Percentiles rank a stretch among this genome's conserved stretches.
phyloP scores from a whole-genome alignment of 148 eudicot genomes.

The Rhododendron ferrugineum region DNA sequence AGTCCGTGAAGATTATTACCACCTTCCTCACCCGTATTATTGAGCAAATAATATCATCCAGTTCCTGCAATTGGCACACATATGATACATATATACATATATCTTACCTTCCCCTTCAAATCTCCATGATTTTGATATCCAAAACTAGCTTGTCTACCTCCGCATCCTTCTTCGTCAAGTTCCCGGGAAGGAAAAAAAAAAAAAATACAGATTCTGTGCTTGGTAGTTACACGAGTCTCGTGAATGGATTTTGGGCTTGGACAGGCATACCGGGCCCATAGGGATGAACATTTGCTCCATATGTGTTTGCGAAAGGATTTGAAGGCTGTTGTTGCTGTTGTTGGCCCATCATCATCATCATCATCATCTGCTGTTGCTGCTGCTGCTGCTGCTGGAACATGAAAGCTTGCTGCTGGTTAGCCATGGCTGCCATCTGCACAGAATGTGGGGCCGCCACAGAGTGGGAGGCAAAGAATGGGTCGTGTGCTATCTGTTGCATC shows the following conservation, averaged over 20 bases:
- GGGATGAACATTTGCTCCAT: conserved; percentile 39
- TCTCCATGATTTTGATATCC: conserved; percentile 1
- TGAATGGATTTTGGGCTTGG: conserved; percentile 68
- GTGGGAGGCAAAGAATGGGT: conserved; percentile 37
- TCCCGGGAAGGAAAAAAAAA: neutral
- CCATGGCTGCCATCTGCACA: conserved; percentile 84
- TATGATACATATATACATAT: conserved; percentile 26
- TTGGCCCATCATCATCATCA: conserved; percentile 49
- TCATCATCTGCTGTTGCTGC: conserved; percentile 43
- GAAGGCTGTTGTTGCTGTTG: conserved; percentile 37
- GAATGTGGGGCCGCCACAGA: conserved; percentile 46
- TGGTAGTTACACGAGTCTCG: conserved; percentile 33
- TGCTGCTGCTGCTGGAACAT: conserved; percentile 59
- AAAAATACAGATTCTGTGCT: neutral
- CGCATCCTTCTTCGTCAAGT: conserved; percentile 1
- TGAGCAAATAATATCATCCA: conserved; percentile 19
- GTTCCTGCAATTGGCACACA: conserved; percentile 27
- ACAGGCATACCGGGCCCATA: conserved; percentile 61
- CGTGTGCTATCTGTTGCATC: conserved; percentile 50
- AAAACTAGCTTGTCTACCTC: neutral
- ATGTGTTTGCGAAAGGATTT: conserved; percentile 61
- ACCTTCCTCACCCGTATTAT: conserved; percentile 18
- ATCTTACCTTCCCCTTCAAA: neutral
- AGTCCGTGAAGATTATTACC: conserved; percentile 10
- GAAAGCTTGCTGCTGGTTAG: conserved; percentile 65